Evolutionary conservation across 352 stramenopile genomes (phyloP), one percentile per base, ranked within the genome.

Genomic region (Vaucheria bursata): DNA sequence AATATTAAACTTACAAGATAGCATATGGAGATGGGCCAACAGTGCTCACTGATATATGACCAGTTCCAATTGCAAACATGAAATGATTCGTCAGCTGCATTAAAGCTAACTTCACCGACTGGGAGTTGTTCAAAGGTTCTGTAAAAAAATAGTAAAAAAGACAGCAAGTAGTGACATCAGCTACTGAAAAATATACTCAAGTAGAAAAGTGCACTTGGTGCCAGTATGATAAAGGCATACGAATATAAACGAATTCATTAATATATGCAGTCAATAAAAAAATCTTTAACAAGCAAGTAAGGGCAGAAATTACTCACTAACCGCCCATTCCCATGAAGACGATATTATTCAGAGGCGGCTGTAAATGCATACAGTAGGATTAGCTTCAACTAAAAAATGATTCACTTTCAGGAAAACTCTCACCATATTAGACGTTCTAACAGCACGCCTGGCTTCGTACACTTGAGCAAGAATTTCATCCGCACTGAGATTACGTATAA

Each of bases 11-110:
- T 52, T 82, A 40, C n/a, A 38, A 49, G 75, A 91, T 90, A 12
- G 81, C 79, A 8, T 85, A 67, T 31, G 88, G 88, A 40, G 73
- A 85, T 31, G 88, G 88, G 7, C 92, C 94, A 4, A 98, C 93
- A 1, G 94, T 98, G 1, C 91, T 97, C 67, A 98, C 88, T 59
- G 93, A 97, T 31, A 98, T 93, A 78, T 95, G 87, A 68, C 91
- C 91, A 5, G 90, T 90, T 37, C 91, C 88, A 35, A 98, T 85
- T 36, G 89, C 87, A 74, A 97, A 98, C 38, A 93, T 86, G 33
- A 87, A 87, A 6, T 86, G 80, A 71, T 88, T 72, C 6, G 82
- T 87, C 71, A 93, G 78, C 36, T 84, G 77, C 29, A 83, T 38
- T 31, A 86, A 83, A 0, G 87, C 85, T 45, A 45, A 18, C 12